phyloP scores from a whole-genome alignment of 2,329 filamentous ascomycete genomes.

The Apiospora hydei region DNA sequence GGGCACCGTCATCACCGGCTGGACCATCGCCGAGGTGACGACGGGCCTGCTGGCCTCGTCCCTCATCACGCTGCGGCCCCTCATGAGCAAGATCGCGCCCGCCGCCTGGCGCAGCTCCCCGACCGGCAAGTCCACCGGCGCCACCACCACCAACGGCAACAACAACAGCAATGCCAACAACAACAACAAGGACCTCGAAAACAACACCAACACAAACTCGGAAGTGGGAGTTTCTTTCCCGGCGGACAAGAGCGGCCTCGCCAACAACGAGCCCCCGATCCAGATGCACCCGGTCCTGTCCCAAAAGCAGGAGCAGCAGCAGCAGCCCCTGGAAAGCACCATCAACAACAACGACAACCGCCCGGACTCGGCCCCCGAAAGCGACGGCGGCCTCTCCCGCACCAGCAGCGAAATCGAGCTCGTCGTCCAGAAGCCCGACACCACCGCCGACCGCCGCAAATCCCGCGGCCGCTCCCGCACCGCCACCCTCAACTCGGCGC shows the following conservation, averaged over 20 bases:
- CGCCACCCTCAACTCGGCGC: background rate
- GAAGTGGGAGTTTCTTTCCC: too few species aligned
- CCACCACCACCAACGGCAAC: background rate
- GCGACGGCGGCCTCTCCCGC: background rate
- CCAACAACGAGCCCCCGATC: background rate
- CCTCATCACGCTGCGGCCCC: conserved; percentile 34
- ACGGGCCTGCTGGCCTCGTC: conserved; percentile 34
- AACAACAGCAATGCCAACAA: background rate
- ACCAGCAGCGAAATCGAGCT: conserved; percentile 11
- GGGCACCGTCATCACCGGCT: conserved; percentile 29
- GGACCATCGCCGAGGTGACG: conserved; percentile 34
- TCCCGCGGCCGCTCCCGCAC: background rate
- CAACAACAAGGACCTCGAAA: too few species aligned
- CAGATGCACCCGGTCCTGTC: background rate
- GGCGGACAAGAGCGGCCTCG: background rate
- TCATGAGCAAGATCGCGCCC: conserved; percentile 24
- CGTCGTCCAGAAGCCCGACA: background rate
- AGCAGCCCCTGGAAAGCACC: background rate
- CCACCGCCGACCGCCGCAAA: background rate
- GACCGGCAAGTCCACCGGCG: background rate
- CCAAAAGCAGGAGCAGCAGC: background rate
- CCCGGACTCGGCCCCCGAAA: background rate
- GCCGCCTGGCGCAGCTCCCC: background rate
- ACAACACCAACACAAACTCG: too few species aligned
- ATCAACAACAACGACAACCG: background rate